Evolutionary conservation across 805 yeast species (phyloP).

Genomic region (Sugiyamaella qingdaonensis): DNA sequence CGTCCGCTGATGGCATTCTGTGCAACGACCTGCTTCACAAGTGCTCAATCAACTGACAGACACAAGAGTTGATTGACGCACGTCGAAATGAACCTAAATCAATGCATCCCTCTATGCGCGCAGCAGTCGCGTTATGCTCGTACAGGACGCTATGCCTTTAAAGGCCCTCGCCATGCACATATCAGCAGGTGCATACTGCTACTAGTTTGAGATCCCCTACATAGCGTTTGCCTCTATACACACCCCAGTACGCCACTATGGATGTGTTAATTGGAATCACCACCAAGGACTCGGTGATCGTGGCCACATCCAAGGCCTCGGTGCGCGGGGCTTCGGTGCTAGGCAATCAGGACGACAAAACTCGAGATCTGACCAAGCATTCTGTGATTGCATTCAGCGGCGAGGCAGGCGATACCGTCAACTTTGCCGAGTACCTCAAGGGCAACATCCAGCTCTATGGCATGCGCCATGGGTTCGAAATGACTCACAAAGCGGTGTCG

Average conservation of each 20-base stretch:
- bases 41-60: background rate
- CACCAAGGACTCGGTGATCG: conserved; percentile 71
- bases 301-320: conserved; percentile 93
- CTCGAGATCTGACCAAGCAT: conserved; percentile 67
- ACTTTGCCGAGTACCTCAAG: conserved; percentile 90
- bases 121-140: background rate
- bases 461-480: conserved; percentile 77
- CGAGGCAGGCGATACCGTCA: conserved; percentile 93
- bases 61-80: background rate
- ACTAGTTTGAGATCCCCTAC: no score
- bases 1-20: background rate
- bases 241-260: conserved; percentile 43
- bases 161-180: no score
- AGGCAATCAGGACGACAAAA: conserved; percentile 76
- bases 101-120: conserved; percentile 1
- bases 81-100: background rate
- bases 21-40: background rate
- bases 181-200: no score
- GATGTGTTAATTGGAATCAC: conserved; percentile 86
- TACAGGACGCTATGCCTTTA: background rate
- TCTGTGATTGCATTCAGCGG: conserved; percentile 87
- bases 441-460: conserved; percentile 87
- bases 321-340: conserved; percentile 85
- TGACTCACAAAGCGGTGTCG: conserved; percentile 82
- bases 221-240: no score